Conservation (phyloP, 495 filamentous ascomycete genomes). For the Neurospora pannonica region DNA sequence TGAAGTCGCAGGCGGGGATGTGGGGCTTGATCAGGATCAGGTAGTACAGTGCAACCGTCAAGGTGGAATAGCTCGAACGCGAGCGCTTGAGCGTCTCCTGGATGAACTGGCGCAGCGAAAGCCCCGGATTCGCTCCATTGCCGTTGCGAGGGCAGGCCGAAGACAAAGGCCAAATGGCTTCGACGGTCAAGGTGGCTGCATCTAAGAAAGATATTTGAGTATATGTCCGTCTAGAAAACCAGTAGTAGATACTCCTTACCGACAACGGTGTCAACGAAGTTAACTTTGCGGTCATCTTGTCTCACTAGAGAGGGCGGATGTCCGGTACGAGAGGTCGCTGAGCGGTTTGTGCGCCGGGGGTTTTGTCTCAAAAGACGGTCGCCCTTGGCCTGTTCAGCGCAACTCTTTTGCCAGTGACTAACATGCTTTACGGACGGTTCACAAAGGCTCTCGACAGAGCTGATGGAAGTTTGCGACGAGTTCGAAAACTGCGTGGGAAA, state of each 20-base stretch:
- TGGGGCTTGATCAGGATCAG: conserved; percentile 87
- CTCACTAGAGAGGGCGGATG: conserved; percentile 76
- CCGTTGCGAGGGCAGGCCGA: conserved; percentile 50
- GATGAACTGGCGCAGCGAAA: conserved; percentile 90
- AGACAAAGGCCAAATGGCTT: conserved; percentile 90
- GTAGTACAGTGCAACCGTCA: conserved; percentile 96
- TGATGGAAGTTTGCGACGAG: conserved; percentile 22
- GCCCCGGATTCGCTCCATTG: conserved; percentile 54
- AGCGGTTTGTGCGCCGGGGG: conserved; percentile 61
- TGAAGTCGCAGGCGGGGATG: conserved; percentile 72
- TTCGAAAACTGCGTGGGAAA: conserved; percentile 13
- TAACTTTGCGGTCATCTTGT: conserved; percentile 87
- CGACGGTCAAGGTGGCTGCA: conserved; percentile 93
- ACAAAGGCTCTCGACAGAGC: conserved; percentile 18
- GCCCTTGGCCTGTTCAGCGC: conserved; percentile 20
- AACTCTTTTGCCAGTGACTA: conserved; percentile 20
- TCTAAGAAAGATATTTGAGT: conserved; percentile 49
- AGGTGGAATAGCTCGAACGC: conserved; percentile 89
- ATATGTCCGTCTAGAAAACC: conserved; percentile 8
- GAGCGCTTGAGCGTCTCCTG: conserved; percentile 93
- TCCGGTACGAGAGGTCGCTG: conserved; percentile 45
- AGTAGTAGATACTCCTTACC: conserved; percentile 56
- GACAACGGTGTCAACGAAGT: conserved; percentile 96
- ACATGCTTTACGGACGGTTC: conserved; percentile 17
- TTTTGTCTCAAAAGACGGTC: conserved; percentile 64